A percentile compares a stretch with the other conserved stretches of the same genome.
Conservation (phyloP, 2,329 filamentous ascomycete genomes). For the Daldinia eschscholtzii region DNA sequence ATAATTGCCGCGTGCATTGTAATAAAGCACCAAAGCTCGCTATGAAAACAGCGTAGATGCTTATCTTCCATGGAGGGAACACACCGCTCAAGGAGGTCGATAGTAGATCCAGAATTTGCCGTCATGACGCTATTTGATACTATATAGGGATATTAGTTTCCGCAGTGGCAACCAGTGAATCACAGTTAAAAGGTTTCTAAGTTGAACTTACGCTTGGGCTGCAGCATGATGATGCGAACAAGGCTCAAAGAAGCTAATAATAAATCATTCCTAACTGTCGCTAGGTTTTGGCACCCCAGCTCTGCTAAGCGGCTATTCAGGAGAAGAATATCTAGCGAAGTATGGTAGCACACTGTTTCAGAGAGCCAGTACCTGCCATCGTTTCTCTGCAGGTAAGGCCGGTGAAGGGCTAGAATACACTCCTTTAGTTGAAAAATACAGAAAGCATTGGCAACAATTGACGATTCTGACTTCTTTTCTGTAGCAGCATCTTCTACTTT, state of each 20-base stretch:
- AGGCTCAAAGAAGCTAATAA: conserved; percentile 43
- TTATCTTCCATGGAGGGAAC: conserved; percentile 43
- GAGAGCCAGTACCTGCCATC: conserved; percentile 41
- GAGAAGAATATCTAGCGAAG: conserved; percentile 44
- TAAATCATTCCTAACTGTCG: conserved; percentile 42
- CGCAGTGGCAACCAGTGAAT: not conserved
- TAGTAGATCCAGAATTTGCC: conserved; percentile 28
- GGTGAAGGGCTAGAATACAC: conserved; percentile 45
- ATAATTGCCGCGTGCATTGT: conserved; percentile 44
- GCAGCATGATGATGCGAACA: conserved; percentile 39
- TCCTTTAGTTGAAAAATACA: conserved; percentile 45
- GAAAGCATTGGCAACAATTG: conserved; percentile 32
- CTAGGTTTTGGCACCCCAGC: conserved; percentile 31
- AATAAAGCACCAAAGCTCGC: conserved; percentile 46
- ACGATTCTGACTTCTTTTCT: not conserved
- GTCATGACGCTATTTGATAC: conserved; percentile 28
- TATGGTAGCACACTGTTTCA: conserved; percentile 44
- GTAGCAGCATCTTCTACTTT: conserved; percentile 13
- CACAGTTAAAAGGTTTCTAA: not conserved
- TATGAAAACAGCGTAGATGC: conserved; percentile 42
- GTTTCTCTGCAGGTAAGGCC: conserved; percentile 40
- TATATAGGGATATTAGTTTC: conserved; percentile 12
- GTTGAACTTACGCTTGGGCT: conserved; percentile 33
- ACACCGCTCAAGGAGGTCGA: conserved; percentile 45
- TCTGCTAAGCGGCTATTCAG: conserved; percentile 38